These are phyloP conservation scores for Gardenia jasminoides DNA, from an alignment of 257 asterid species.

Conservation along the genomic window DNA sequence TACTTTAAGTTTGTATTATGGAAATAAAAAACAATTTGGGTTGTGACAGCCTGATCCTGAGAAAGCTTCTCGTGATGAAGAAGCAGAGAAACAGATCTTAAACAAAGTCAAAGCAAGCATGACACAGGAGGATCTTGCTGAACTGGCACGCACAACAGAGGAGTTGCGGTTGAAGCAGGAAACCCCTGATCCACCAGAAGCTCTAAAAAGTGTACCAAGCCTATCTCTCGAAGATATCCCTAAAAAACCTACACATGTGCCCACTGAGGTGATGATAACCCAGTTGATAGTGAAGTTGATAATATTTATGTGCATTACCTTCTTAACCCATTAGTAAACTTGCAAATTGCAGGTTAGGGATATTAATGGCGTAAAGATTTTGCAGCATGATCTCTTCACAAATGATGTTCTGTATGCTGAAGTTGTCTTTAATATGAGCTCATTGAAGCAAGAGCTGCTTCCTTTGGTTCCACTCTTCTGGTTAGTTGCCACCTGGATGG, in stretches of 20 bases:
- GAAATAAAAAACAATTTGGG: background rate
- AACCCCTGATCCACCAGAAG: constrained; percentile 98
- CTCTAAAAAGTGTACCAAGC: constrained; percentile 85
- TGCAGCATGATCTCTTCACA: constrained; percentile 90
- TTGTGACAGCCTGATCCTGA: constrained; percentile 88
- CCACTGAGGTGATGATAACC: constrained; percentile 69
- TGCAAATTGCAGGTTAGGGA: constrained; percentile 61
- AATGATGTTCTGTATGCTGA: constrained; percentile 97
- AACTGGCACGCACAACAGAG: constrained; percentile 87
- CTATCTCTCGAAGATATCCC: constrained; percentile 91
- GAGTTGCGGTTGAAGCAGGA: constrained; percentile 91
- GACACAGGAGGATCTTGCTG: constrained; percentile 98
- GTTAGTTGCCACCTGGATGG: constrained; percentile 42
- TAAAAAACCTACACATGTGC: constrained; percentile 64
- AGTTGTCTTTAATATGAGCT: constrained; percentile 87
- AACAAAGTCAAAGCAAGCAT: constrained; percentile 73
- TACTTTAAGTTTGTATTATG: background rate
- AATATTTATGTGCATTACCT: constrained; percentile 14
- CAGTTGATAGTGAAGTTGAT: constrained; percentile 12
- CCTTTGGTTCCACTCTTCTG: constrained; percentile 97
- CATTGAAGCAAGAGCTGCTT: constrained; percentile 85
- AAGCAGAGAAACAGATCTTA: constrained; percentile 64
- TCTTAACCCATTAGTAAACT: constrained; percentile 23
- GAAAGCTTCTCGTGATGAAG: constrained; percentile 88
- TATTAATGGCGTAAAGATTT: constrained; percentile 71